Percentiles rank a stretch among this genome's conserved stretches.
These are phyloP conservation scores for Pythium phragmiticola DNA, from an alignment of 352 stramenopile genomes.

Conservation along the genomic window DNA sequence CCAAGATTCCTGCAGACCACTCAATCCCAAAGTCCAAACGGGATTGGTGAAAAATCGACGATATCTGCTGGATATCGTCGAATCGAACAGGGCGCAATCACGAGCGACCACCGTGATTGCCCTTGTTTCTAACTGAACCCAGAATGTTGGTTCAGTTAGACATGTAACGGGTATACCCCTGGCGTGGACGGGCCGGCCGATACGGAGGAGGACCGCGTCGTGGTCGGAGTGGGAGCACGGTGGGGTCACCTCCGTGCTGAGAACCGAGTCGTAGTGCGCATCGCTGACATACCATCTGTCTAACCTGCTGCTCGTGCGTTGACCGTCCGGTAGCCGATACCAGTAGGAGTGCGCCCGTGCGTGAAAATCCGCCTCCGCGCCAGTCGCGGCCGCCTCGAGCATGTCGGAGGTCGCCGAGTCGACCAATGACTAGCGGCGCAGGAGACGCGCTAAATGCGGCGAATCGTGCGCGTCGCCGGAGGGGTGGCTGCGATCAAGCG, in stretches of 20 bases:
- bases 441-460: background rate
- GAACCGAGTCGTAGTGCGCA: too few species aligned
- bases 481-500: background rate
- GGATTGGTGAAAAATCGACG: too few species aligned
- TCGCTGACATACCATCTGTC: constrained; percentile 5
- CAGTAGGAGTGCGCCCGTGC: constrained; percentile 4
- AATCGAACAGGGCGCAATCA: too few species aligned
- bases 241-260: background rate
- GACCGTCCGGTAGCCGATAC: background rate
- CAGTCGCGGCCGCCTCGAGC: background rate
- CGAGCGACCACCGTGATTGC: too few species aligned
- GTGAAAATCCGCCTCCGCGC: background rate
- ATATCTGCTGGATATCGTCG: too few species aligned
- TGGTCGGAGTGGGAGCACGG: background rate
- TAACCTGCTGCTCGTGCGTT: background rate
- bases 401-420: background rate
- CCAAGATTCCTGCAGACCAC: too few species aligned
- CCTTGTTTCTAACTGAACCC: too few species aligned
- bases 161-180: too few species aligned
- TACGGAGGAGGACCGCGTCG: too few species aligned
- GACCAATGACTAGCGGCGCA: constrained; percentile 1
- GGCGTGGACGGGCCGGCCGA: too few species aligned
- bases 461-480: background rate
- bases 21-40: too few species aligned
- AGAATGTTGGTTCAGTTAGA: too few species aligned